Conservation (phyloP, 805 yeast genomes). For the Lachancea sp. region DNA sequence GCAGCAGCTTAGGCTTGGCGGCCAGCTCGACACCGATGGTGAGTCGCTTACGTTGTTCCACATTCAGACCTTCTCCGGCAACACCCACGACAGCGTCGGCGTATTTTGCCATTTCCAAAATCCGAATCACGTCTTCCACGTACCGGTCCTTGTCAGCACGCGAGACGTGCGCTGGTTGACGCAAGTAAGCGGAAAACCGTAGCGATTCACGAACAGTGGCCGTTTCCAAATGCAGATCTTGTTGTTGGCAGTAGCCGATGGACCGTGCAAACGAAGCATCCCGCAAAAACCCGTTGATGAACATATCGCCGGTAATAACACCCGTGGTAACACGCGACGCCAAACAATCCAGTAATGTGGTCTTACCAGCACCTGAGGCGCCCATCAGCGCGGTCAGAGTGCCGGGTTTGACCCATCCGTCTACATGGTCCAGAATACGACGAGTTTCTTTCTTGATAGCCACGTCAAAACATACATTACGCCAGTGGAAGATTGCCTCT, state of each 20-base stretch:
- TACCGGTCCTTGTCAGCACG: conserved; percentile 55
- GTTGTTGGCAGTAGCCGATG: conserved; percentile 79
- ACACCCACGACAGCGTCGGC: conserved; percentile 79
- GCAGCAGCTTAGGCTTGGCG: conserved; percentile 57
- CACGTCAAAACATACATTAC: conserved; percentile 64
- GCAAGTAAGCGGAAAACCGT: conserved; percentile 60
- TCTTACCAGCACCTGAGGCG: conserved; percentile 83
- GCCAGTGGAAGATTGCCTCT: conserved; percentile 67
- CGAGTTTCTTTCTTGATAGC: conserved; percentile 55
- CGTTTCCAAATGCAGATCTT: conserved; percentile 64
- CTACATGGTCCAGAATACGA: conserved; percentile 56
- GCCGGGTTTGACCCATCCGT: conserved; percentile 82
- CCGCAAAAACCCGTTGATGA: conserved; percentile 61
- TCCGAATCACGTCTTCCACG: conserved; percentile 59
- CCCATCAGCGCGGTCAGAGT: conserved; percentile 80
- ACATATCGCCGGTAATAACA: conserved; percentile 62
- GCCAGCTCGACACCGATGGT: conserved; percentile 69
- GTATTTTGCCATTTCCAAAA: conserved; percentile 62
- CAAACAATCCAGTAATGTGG: conserved; percentile 66
- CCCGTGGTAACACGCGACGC: conserved; percentile 68
- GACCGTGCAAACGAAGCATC: conserved; percentile 66
- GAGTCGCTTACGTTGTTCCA: conserved; percentile 60
- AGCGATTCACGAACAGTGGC: conserved; percentile 72
- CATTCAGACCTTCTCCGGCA: conserved; percentile 65
- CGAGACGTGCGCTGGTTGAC: conserved; percentile 58